These are phyloP conservation scores for Populus tremula DNA, from an alignment of 345 rosid genomes.

Conservation along the genomic window DNA sequence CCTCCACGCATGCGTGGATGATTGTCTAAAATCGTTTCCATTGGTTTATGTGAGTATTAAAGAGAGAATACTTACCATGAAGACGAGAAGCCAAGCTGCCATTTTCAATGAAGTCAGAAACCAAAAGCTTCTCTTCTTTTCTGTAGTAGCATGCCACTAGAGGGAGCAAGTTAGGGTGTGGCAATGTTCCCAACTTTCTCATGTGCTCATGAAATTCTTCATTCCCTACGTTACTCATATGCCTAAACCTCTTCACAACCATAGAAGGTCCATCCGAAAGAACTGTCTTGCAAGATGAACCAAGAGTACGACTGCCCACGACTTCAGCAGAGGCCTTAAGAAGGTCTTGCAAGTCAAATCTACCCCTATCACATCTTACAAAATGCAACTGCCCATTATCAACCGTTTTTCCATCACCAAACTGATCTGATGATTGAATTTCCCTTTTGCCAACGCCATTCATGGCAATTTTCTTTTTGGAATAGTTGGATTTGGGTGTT, in stretches of 20 bases:
- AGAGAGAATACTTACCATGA: constrained; percentile 40
- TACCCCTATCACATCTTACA: constrained; percentile 47
- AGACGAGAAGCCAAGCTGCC: constrained; percentile 84
- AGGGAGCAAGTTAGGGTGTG: constrained; percentile 73
- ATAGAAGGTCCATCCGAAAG: constrained; percentile 48
- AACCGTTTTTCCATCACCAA: constrained; percentile 5
- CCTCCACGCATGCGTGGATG: not conserved
- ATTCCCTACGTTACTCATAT: constrained; percentile 52
- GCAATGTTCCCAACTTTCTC: constrained; percentile 58
- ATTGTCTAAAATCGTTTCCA: no score
- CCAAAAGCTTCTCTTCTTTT: constrained; percentile 80
- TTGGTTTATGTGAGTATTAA: not conserved
- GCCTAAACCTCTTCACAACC: constrained; percentile 77
- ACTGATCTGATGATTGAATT: constrained; percentile 15
- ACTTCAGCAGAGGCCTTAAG: constrained; percentile 80
- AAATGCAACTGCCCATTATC: constrained; percentile 46
- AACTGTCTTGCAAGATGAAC: constrained; percentile 80
- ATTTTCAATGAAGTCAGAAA: constrained; percentile 55
- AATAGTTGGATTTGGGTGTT: constrained; percentile 26
- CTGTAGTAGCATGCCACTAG: constrained; percentile 63
- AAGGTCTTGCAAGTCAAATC: constrained; percentile 68
- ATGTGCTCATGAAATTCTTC: constrained; percentile 69
- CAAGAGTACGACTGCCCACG: constrained; percentile 70
- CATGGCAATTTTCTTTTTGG: constrained; percentile 24
- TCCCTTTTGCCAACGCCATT: constrained; percentile 19